These are phyloP conservation scores for Sarcomyxa edulis DNA, from an alignment of 768 basidiomycete species.

Conservation along the genomic window DNA sequence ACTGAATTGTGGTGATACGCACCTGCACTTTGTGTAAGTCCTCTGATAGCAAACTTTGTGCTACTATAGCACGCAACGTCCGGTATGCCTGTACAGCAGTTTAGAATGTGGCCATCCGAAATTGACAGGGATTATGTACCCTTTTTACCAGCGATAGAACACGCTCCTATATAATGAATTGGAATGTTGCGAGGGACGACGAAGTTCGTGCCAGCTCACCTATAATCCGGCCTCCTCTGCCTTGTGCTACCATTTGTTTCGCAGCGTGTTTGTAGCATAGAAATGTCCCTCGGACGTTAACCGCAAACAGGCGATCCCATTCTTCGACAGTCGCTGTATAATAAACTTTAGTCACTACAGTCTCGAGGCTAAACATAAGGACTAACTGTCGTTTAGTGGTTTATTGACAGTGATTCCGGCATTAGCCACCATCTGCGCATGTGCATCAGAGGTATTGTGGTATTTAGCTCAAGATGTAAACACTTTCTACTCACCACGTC, in stretches of 20 bases:
- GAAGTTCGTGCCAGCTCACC: too few relatives aligned
- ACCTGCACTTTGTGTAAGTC: conserved; percentile 24
- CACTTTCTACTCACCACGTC: conserved; percentile 12
- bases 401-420: conserved; percentile 21
- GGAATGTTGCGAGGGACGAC: too few relatives aligned
- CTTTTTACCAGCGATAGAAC: conserved; percentile 24
- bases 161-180: conserved; percentile 5
- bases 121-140: too few relatives aligned
- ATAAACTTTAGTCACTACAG: neutral
- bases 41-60: conserved; percentile 36
- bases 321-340: conserved; percentile 17
- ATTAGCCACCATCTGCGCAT: conserved; percentile 28
- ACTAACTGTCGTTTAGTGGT: conserved; percentile 17
- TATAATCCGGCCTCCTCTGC: conserved; percentile 49
- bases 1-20: neutral
- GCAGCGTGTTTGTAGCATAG: conserved; percentile 29
- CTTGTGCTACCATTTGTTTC: conserved; percentile 20
- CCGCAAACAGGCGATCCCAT: conserved; percentile 20
- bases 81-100: conserved; percentile 8
- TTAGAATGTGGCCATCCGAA: neutral
- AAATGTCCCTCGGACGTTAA: conserved; percentile 26
- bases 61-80: conserved; percentile 22
- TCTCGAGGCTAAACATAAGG: neutral
- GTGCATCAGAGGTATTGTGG: too few relatives aligned
- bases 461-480: neutral